Evolutionary conservation across 2,329 filamentous ascomycete genomes (phyloP).

Genomic region (Cytospora chrysosperma): DNA sequence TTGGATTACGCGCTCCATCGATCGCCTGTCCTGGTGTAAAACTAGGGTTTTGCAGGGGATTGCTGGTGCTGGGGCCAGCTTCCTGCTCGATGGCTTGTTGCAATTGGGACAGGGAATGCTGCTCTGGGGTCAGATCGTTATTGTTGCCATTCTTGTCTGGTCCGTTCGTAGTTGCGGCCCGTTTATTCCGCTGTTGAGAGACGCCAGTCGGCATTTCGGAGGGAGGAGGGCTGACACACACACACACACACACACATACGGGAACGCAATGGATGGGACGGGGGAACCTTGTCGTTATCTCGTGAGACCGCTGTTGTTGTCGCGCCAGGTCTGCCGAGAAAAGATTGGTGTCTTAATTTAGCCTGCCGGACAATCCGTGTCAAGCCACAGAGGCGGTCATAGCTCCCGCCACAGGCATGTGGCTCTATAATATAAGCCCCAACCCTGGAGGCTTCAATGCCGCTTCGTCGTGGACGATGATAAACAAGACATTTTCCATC

Average conservation of each 20-base stretch:
- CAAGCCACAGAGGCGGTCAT: neutral
- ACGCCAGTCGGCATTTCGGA: neutral
- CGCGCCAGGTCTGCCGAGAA: neutral
- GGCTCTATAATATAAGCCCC: too few relatives aligned
- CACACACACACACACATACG: too few relatives aligned
- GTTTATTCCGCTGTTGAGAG: neutral
- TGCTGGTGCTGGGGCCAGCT: neutral
- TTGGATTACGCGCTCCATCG: constrained; percentile 7
- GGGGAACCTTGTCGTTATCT: neutral
- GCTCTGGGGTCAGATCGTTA: neutral
- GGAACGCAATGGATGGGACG: neutral
- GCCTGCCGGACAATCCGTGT: neutral
- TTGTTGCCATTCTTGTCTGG: neutral
- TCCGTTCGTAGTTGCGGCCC: neutral
- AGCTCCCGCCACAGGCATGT: neutral
- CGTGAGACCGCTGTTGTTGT: neutral
- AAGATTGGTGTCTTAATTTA: neutral
- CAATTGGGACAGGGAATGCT: neutral
- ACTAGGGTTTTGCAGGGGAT: neutral
- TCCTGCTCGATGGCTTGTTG: neutral
- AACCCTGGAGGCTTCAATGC: too few relatives aligned
- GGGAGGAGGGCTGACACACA: neutral
- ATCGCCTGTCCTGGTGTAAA: neutral
- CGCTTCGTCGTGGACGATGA: too few relatives aligned
- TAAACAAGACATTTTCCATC: too few relatives aligned